Percentiles rank a stretch among this genome's conserved stretches.
Evolutionary conservation across 1,139 yeast genomes (phyloP).

Genomic region (Scheffersomyces titani): DNA sequence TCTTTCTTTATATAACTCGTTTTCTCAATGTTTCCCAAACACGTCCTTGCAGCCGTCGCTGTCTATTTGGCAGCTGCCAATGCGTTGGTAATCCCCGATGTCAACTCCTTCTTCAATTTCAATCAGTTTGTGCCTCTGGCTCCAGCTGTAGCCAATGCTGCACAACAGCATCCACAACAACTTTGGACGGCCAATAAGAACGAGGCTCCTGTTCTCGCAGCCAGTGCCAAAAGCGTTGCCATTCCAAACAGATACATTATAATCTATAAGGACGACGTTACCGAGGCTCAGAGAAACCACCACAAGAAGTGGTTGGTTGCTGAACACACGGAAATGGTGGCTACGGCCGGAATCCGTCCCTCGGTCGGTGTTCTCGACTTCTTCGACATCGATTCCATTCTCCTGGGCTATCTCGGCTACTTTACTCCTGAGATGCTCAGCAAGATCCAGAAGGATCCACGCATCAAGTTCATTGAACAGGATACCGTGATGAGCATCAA

Average conservation of each 20-base stretch:
- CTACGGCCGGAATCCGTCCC: slow-evolving; percentile 4
- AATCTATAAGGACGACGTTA: slow-evolving; percentile 32
- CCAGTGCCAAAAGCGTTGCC: slow-evolving; percentile 4
- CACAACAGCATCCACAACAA: neutral
- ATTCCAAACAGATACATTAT: slow-evolving; percentile 32
- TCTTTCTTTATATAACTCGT: neutral
- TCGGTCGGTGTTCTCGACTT: slow-evolving; percentile 11
- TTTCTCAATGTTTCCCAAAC: slow-evolving; percentile 4
- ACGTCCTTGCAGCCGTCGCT: slow-evolving; percentile 9
- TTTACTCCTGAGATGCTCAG: slow-evolving; percentile 29
- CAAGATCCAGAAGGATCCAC: slow-evolving; percentile 26
- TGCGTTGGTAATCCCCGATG: slow-evolving; percentile 18
- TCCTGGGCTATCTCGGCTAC: slow-evolving; percentile 37
- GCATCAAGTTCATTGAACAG: slow-evolving; percentile 38
- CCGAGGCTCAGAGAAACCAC: slow-evolving; percentile 14
- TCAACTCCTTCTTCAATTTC: slow-evolving; percentile 12
- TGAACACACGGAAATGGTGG: slow-evolving; percentile 5
- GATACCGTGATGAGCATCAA: slow-evolving; percentile 33
- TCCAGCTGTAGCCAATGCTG: slow-evolving; percentile 1
- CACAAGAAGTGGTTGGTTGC: slow-evolving; percentile 15
- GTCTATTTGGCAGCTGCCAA: slow-evolving; percentile 8
- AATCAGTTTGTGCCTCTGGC: slow-evolving; percentile 8
- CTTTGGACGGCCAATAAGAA: slow-evolving; percentile 1
- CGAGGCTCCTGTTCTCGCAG: slow-evolving; percentile 8
- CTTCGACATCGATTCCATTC: slow-evolving; percentile 25